Percentiles rank a stretch among this genome's conserved stretches.
phyloP scores from a whole-genome alignment of 257 asterid species.

The Misopates orontium region DNA sequence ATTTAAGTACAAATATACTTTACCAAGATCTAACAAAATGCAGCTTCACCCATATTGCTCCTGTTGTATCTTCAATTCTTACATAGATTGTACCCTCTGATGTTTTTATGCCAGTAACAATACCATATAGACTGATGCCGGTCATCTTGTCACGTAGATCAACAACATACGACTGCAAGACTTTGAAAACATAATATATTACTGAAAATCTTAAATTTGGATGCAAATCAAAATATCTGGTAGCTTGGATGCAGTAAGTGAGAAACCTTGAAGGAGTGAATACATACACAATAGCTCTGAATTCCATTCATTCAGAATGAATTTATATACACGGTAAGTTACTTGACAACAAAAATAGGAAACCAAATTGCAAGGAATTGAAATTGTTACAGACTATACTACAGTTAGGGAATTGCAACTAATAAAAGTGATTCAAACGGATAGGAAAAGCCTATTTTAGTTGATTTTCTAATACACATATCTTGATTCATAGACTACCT shows the following conservation, averaged over 20 bases:
- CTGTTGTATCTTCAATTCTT: conserved; percentile 71
- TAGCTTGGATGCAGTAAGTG: conserved; percentile 19
- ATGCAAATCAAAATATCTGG: not conserved
- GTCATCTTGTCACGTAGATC: conserved; percentile 92
- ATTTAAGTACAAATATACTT: conserved; percentile 15
- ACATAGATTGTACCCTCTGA: conserved; percentile 49
- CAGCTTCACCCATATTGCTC: conserved; percentile 74
- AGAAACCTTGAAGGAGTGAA: too few species aligned
- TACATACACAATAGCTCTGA: too few species aligned
- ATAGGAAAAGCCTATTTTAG: too few species aligned
- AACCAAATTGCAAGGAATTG: too few species aligned
- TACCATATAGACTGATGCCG: conserved; percentile 80
- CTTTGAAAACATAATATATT: conserved; percentile 46
- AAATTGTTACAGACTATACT: too few species aligned
- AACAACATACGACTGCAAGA: conserved; percentile 78
- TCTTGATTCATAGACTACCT: not conserved
- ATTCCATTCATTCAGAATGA: too few species aligned
- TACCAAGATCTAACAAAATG: conserved; percentile 74
- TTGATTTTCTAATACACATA: too few species aligned
- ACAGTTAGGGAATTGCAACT: too few species aligned
- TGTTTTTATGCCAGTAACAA: conserved; percentile 55
- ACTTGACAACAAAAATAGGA: too few species aligned
- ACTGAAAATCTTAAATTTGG: conserved; percentile 21
- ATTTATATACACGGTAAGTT: too few species aligned
- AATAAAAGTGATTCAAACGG: too few species aligned